A percentile compares a stretch with the other conserved stretches of the same genome.
These are phyloP conservation scores for Penicillium sp. DNA, from an alignment of 2,329 filamentous ascomycete species.

Conservation along the genomic window DNA sequence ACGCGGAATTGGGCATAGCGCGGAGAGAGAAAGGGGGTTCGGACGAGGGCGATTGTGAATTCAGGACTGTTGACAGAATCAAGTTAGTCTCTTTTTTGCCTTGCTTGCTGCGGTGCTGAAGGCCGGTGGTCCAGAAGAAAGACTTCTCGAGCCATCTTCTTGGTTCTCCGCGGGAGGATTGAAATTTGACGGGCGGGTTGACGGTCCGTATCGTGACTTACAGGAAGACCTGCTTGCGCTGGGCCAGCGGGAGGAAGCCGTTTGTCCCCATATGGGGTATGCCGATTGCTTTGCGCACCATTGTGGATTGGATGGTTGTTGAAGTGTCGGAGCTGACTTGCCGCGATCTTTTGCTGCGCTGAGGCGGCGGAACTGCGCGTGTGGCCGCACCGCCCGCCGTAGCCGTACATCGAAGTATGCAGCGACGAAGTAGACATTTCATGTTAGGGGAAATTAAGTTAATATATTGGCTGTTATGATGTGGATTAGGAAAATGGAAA, in stretches of 20 bases:
- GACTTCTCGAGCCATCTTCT: not conserved
- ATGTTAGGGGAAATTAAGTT: too few species aligned
- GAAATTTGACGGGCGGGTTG: slow-evolving; percentile 15
- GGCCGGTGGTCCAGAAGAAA: not conserved
- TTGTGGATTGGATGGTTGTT: slow-evolving; percentile 24
- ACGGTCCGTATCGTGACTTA: slow-evolving; percentile 41
- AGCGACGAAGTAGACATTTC: too few species aligned
- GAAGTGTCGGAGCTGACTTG: slow-evolving; percentile 5
- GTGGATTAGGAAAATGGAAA: too few species aligned
- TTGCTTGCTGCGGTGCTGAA: not conserved
- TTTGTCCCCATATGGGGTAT: slow-evolving; percentile 31
- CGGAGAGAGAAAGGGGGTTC: slow-evolving; percentile 71
- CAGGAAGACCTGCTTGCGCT: slow-evolving; percentile 60
- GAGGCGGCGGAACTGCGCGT: slow-evolving; percentile 32
- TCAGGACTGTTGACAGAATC: slow-evolving; percentile 64
- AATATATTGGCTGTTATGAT: too few species aligned
- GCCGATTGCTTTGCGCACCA: slow-evolving; percentile 36
- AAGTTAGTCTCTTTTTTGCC: not conserved
- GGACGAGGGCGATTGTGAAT: slow-evolving; percentile 79
- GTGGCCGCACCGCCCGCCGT: slow-evolving; percentile 39
- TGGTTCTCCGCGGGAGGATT: slow-evolving; percentile 8
- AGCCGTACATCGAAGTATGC: not conserved
- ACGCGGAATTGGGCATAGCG: slow-evolving; percentile 89
- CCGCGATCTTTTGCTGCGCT: slow-evolving; percentile 33
- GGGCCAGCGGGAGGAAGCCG: slow-evolving; percentile 29